phyloP scores from a whole-genome alignment of 2,329 filamentous ascomycete genomes.

The Harringtonia lauricola region DNA sequence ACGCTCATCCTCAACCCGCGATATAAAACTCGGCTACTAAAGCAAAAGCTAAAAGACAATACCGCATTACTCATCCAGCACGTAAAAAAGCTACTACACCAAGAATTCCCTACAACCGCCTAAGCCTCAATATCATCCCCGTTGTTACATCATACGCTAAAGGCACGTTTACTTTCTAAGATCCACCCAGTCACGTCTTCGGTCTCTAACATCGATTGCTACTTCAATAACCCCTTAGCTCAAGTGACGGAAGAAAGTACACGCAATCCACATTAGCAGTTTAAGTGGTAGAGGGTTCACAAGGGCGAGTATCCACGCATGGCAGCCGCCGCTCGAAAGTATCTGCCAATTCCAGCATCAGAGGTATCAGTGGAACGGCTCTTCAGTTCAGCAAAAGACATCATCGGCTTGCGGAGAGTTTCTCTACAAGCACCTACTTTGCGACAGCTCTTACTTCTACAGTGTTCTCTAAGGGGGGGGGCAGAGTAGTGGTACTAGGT shows the following conservation, averaged over 20 bases:
- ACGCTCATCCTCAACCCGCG: neutral
- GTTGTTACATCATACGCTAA: neutral
- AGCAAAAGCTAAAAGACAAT: neutral
- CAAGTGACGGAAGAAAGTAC: neutral
- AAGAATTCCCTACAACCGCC: neutral
- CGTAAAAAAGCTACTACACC: neutral
- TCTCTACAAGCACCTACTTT: neutral
- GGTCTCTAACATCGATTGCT: neutral
- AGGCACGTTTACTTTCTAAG: neutral
- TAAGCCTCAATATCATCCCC: neutral
- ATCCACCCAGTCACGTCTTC: neutral
- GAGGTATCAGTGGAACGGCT: neutral
- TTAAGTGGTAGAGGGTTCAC: neutral
- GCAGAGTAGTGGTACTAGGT: too few species aligned
- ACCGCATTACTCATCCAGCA: neutral
- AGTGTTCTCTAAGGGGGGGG: too few species aligned
- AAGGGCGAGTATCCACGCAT: neutral
- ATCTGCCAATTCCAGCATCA: neutral
- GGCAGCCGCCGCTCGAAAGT: neutral
- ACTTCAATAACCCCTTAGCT: neutral
- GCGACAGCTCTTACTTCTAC: too few species aligned
- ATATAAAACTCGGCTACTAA: neutral
- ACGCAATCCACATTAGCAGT: neutral
- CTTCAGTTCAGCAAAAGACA: neutral
- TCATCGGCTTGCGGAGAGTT: neutral